Conservation (phyloP, 2,329 filamentous ascomycete species). For the Colletotrichum destructivum region DNA sequence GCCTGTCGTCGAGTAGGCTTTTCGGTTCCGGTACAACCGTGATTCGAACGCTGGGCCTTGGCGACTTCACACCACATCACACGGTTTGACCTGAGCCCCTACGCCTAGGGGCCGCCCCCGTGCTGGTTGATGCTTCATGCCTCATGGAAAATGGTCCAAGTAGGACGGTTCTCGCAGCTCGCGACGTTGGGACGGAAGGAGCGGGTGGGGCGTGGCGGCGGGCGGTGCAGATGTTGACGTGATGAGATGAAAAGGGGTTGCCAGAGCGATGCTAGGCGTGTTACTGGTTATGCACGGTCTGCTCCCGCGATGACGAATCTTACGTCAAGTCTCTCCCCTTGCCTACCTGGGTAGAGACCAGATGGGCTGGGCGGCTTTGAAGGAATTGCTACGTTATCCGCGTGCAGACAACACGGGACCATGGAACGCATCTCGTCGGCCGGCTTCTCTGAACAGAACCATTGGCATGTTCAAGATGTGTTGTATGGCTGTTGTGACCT, state of each 20-base stretch:
- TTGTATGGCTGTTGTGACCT: too few species aligned
- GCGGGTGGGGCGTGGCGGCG: neutral
- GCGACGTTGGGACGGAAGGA: neutral
- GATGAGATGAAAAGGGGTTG: neutral
- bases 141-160: neutral
- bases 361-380: neutral
- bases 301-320: neutral
- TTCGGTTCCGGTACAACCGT: neutral
- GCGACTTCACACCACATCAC: neutral
- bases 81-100: slow-evolving; percentile 1
- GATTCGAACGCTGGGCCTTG: slow-evolving; percentile 1
- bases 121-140: neutral
- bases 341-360: too few species aligned
- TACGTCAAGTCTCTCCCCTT: too few species aligned
- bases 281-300: neutral
- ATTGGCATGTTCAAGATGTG: too few species aligned
- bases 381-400: neutral
- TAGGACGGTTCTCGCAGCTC: neutral
- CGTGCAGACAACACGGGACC: neutral
- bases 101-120: slow-evolving; percentile 4
- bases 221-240: neutral
- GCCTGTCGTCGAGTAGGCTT: slow-evolving; percentile 6
- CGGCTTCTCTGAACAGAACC: too few species aligned
- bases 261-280: neutral
- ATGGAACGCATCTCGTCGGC: too few species aligned